Conservation (phyloP, 164 flowering plant genomes). For the Piper betle region DNA sequence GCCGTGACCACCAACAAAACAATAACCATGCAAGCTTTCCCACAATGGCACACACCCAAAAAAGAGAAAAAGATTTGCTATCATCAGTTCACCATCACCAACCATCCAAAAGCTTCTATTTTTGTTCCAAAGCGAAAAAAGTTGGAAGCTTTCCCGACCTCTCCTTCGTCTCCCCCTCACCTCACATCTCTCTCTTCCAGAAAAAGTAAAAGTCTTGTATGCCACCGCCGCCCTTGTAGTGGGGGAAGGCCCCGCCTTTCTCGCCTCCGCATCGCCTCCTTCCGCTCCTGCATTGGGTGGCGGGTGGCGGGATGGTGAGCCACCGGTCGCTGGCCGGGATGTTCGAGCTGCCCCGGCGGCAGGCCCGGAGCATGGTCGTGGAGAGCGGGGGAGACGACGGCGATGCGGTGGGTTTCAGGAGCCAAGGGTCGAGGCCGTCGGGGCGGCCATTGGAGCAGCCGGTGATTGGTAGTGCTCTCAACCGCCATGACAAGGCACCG, state of each 20-base stretch:
- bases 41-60: too few relatives aligned
- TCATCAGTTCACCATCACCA: too few relatives aligned
- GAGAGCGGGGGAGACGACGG: slow-evolving; percentile 11
- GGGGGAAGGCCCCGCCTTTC: not conserved
- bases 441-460: slow-evolving; percentile 6
- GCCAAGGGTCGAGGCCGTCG: slow-evolving; percentile 6
- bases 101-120: too few relatives aligned
- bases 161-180: not conserved
- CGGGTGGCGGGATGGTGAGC: not conserved
- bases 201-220: too few relatives aligned
- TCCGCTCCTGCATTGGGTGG: not conserved
- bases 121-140: too few relatives aligned
- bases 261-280: not conserved
- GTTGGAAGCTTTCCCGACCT: not conserved
- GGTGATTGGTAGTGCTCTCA: slow-evolving; percentile 11
- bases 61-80: too few relatives aligned
- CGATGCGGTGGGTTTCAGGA: slow-evolving; percentile 11
- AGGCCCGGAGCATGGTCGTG: slow-evolving; percentile 4
- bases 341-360: not conserved
- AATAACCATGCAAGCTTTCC: too few relatives aligned
- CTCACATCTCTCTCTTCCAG: not conserved
- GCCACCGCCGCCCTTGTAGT: too few relatives aligned
- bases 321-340: not conserved
- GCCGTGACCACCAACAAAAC: too few relatives aligned
- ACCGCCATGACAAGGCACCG: slow-evolving; percentile 12